Base-by-base conservation (phyloP, 331 rosid species). In the Spiraea crenata region DNA sequence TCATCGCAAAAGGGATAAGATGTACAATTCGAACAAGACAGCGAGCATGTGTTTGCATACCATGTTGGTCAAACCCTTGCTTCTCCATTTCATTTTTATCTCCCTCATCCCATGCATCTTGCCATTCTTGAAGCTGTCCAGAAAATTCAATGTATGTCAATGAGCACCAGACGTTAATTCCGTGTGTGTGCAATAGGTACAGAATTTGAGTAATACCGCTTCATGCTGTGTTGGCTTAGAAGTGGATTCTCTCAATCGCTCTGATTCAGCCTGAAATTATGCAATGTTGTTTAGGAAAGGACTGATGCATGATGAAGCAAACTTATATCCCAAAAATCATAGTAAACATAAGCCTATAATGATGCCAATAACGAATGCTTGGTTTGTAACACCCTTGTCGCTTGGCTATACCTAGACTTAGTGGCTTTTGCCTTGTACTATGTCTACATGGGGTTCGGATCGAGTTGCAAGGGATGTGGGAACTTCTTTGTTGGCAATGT, bases 41-140 rank as follows among this genome's bases (percentile, higher is more conserved):
- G 57, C 47, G 38, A 19, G 42, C 63, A 61, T 37, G 37, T 41
- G 74, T 64, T 42, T 64, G 39, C 64, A 65, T 84, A 93, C 97
- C 96, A 70, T 71, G 81, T 63, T 56, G 77, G 60, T 76, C 82
- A 79, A 20, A 31, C 77, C 80, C 85, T 77, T 85, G 80, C 39
- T 71, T 77, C 77, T 76, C 88, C 74, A 57, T 35, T 66, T 82
- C 87, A 57, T 44, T 61, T 8, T 19, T 75, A 68, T 86, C 89
- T 68, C 79, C 82, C 66, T 86, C 95, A 37, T 90, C 84, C 90
- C 97, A 90, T 57, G 98, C 95, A 48, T 91, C 96, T 25, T 93
- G 96, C 96, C 97, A 86, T 72, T 90, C 92, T 70, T 76, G 82
- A 47, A 87, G 16, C 98, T 93, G 87, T 77, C 64, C 57, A n/a